Evolutionary conservation across 202 grass and related monocot genomes (phyloP).

Genomic region (Saccharum hybrid): DNA sequence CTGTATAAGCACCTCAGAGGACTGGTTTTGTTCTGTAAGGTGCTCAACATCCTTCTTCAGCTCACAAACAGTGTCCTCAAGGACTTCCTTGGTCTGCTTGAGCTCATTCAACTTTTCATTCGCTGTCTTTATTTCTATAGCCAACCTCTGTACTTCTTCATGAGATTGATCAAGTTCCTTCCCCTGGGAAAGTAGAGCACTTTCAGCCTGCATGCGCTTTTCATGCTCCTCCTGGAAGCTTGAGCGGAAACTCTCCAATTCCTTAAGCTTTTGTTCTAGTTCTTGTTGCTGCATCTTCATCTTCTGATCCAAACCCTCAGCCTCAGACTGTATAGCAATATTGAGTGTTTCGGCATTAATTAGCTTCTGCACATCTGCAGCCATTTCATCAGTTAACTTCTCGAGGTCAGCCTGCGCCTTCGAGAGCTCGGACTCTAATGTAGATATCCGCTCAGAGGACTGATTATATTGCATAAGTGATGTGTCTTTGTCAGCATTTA

Average conservation of each 20-base stretch:
- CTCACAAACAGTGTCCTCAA: conserved; percentile 64
- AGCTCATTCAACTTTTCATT: conserved; percentile 55
- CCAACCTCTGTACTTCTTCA: conserved; percentile 57
- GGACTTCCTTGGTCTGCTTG: conserved; percentile 47
- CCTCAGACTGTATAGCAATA: conserved; percentile 54
- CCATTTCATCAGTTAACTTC: conserved; percentile 72
- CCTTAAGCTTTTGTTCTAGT: conserved; percentile 70
- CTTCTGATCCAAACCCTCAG: conserved; percentile 71
- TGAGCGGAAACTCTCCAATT: conserved; percentile 58
- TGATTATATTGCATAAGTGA: conserved; percentile 62
- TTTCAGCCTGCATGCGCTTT: conserved; percentile 58
- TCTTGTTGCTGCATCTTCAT: conserved; percentile 75
- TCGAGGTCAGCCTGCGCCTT: conserved; percentile 62
- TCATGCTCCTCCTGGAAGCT: conserved; percentile 60
- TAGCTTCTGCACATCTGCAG: conserved; percentile 61
- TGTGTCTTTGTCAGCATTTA: conserved; percentile 72
- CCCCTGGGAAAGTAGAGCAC: conserved; percentile 50
- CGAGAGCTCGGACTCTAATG: conserved; percentile 67
- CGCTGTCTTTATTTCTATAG: conserved; percentile 50
- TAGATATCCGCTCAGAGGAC: conserved; percentile 59
- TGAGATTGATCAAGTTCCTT: conserved; percentile 58
- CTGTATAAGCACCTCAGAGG: conserved; percentile 65
- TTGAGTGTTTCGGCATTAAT: conserved; percentile 69
- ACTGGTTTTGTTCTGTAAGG: conserved; percentile 68
- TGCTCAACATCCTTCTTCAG: conserved; percentile 62